phyloP scores from a whole-genome alignment of 805 yeast species.

The Starmerella sp. region DNA sequence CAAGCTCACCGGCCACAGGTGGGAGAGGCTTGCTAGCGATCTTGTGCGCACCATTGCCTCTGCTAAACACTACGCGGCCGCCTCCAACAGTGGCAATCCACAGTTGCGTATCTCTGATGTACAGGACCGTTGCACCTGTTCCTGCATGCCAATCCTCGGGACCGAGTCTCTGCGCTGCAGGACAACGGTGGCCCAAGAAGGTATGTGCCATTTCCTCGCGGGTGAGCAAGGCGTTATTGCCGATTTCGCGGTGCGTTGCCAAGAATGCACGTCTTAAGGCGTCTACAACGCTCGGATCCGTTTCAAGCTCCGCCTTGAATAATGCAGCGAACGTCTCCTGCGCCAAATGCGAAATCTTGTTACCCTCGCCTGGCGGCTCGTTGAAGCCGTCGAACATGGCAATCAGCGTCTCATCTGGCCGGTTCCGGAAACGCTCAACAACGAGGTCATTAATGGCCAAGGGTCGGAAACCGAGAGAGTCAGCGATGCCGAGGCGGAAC shows the following conservation, averaged over 20 bases:
- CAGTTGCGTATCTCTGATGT: constrained; percentile 55
- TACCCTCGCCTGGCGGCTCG: constrained; percentile 33
- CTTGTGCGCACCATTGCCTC: constrained; percentile 70
- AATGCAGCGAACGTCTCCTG: constrained; percentile 60
- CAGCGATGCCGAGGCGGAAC: constrained; percentile 85
- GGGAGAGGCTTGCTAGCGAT: constrained; percentile 76
- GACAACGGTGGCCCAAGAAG: constrained; percentile 42
- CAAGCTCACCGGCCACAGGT: constrained; percentile 53
- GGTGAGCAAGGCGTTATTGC: constrained; percentile 33
- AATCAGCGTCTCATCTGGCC: constrained; percentile 65
- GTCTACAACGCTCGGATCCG: constrained; percentile 47
- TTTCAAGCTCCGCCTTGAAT: constrained; percentile 55
- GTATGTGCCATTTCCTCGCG: constrained; percentile 26
- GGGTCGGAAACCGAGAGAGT: constrained; percentile 57
- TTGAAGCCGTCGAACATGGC: constrained; percentile 75
- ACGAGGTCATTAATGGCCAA: constrained; percentile 76
- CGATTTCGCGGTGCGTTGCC: constrained; percentile 69
- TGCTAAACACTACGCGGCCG: constrained; percentile 66
- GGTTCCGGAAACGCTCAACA: constrained; percentile 76
- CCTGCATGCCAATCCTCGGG: constrained; percentile 70
- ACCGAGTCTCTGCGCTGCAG: constrained; percentile 42
- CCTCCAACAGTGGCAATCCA: constrained; percentile 90
- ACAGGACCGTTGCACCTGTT: constrained; percentile 71
- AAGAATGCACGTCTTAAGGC: constrained; percentile 78
- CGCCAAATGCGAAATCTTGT: constrained; percentile 50